phyloP scores from a whole-genome alignment of 495 filamentous ascomycete genomes.

The Umbilicaria muhlenbergii region DNA sequence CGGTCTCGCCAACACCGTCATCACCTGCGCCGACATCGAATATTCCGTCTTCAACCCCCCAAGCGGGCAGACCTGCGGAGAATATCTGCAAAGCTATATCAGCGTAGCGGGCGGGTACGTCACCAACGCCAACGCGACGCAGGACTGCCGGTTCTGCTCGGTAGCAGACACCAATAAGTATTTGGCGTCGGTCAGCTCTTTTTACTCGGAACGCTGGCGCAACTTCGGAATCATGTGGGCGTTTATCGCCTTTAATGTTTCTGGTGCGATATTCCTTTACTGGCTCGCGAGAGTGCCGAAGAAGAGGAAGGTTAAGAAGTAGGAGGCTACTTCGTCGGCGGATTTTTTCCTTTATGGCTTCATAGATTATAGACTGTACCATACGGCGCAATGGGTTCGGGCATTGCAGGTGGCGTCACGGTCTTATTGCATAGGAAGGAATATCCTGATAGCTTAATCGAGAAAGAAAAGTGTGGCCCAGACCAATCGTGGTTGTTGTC shows the following conservation, averaged over 20 bases:
- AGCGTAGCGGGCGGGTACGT: slow-evolving; percentile 33
- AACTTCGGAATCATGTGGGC: slow-evolving; percentile 58
- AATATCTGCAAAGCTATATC: slow-evolving; percentile 42
- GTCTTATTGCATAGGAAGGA: no score
- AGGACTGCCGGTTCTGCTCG: slow-evolving; percentile 46
- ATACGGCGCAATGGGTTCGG: no score
- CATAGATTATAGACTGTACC: no score
- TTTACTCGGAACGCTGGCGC: slow-evolving; percentile 46
- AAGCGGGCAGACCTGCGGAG: slow-evolving; percentile 32
- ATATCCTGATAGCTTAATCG: no score
- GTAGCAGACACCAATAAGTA: slow-evolving; percentile 45
- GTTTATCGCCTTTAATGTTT: slow-evolving; percentile 65
- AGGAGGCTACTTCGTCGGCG: no score
- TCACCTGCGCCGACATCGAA: slow-evolving; percentile 47
- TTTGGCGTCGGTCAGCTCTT: slow-evolving; percentile 30
- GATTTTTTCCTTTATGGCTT: no score
- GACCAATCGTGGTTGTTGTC: no score
- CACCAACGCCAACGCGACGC: slow-evolving; percentile 30
- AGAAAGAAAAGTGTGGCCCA: no score
- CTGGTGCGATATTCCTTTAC: slow-evolving; percentile 57
- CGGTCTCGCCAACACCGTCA: slow-evolving; percentile 40
- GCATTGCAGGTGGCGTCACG: no score
- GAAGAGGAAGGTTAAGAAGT: slow-evolving; percentile 34
- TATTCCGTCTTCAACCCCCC: slow-evolving; percentile 38
- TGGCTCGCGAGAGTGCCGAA: slow-evolving; percentile 70